These are phyloP conservation scores for Persicaria maculosa DNA, from an alignment of 148 eudicot species.

Conservation along the genomic window DNA sequence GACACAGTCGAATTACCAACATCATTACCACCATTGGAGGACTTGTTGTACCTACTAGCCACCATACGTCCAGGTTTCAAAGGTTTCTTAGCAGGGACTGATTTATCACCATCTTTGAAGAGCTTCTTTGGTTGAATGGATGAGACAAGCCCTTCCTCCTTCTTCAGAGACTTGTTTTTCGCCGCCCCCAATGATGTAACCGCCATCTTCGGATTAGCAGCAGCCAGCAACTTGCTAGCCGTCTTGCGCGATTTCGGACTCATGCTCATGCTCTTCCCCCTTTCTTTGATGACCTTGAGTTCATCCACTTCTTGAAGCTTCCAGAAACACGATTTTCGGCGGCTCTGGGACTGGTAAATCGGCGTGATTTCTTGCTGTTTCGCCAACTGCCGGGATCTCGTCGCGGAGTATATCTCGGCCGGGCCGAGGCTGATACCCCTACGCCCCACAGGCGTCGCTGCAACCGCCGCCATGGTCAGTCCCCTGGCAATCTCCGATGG, in stretches of 20 bases:
- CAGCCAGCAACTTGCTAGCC: conserved; percentile 21
- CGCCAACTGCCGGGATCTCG: conserved; percentile 29
- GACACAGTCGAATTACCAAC: conserved; percentile 37
- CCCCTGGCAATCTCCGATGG: conserved; percentile 58
- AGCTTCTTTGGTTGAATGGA: conserved; percentile 83
- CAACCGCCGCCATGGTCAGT: conserved; percentile 3
- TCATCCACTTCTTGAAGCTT: conserved; percentile 76
- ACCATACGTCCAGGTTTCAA: conserved; percentile 64
- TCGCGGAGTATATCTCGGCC: conserved; percentile 38
- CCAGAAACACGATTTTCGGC: conserved; percentile 87
- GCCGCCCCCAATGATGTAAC: conserved; percentile 57
- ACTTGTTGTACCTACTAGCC: conserved; percentile 75
- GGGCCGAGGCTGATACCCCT: conserved; percentile 70
- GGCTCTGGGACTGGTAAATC: conserved; percentile 29
- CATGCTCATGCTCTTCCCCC: conserved; percentile 47
- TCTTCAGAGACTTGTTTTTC: conserved; percentile 49
- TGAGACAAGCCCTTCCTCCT: conserved; percentile 48
- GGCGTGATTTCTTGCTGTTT: conserved; percentile 53
- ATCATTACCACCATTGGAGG: conserved; percentile 17
- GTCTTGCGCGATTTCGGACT: conserved; percentile 62
- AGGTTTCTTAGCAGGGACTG: conserved; percentile 49
- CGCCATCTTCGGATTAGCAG: conserved; percentile 33
- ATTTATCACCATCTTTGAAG: conserved; percentile 62
- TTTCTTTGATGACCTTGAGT: conserved; percentile 45
- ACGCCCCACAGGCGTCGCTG: conserved; percentile 18